These are phyloP conservation scores for Clarireedia hainanense DNA, from an alignment of 2,329 filamentous ascomycete species.

Conservation along the genomic window DNA sequence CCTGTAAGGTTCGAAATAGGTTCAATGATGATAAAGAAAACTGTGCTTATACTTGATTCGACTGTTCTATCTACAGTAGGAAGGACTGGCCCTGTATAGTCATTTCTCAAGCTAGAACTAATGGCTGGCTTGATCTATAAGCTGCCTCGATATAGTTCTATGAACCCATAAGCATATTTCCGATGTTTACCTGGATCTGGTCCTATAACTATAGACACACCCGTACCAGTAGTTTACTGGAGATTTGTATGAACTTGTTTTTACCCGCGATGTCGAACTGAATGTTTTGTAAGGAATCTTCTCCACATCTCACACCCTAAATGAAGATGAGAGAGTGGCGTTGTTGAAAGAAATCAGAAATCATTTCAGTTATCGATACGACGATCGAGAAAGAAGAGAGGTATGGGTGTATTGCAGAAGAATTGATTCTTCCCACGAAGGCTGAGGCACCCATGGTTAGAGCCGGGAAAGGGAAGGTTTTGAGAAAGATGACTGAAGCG, in stretches of 20 bases:
- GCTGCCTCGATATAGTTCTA: too few species aligned
- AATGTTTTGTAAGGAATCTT: constrained; percentile 26
- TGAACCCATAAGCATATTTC: too few species aligned
- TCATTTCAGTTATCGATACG: background rate
- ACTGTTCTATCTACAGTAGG: too few species aligned
- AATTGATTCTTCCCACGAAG: background rate
- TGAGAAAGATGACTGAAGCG: constrained; percentile 1
- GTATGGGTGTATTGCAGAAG: background rate
- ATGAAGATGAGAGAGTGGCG: background rate
- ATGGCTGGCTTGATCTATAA: too few species aligned
- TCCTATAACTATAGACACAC: too few species aligned
- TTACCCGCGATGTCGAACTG: constrained; percentile 1
- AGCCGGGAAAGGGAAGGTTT: constrained; percentile 9
- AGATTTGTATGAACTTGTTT: constrained; percentile 22
- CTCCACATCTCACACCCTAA: constrained; percentile 20
- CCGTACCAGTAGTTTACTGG: background rate
- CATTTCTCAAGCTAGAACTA: too few species aligned
- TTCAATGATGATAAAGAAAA: too few species aligned
- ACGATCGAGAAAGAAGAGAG: background rate
- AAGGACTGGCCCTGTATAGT: too few species aligned
- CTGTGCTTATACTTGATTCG: too few species aligned
- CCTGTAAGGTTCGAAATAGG: too few species aligned
- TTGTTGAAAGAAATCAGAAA: background rate
- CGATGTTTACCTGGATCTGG: too few species aligned
- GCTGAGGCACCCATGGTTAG: constrained; percentile 5